Percentiles rank a stretch among this genome's conserved stretches.
These are phyloP conservation scores for Eucalyptus pauciflora DNA, from an alignment of 345 rosid genomes.

Conservation along the genomic window DNA sequence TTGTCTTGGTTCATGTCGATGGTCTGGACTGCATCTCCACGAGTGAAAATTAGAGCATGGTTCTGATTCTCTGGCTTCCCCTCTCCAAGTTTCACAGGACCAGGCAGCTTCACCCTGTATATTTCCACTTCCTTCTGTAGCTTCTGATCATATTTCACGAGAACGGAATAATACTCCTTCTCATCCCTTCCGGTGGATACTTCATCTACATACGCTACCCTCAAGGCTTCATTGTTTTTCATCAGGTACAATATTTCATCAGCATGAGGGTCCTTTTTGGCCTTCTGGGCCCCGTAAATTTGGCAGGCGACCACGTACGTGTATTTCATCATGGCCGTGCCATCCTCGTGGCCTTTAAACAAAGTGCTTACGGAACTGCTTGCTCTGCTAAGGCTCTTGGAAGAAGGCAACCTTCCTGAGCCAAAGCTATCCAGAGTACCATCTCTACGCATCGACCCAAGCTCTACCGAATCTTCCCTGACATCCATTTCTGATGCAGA, in stretches of 20 bases:
- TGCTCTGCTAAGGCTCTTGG: slow-evolving; percentile 54
- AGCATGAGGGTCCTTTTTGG: slow-evolving; percentile 79
- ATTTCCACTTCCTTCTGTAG: slow-evolving; percentile 80
- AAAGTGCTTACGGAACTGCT: slow-evolving; percentile 43
- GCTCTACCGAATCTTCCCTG: slow-evolving; percentile 68
- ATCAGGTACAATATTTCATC: slow-evolving; percentile 77
- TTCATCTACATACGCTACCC: slow-evolving; percentile 95
- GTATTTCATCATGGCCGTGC: slow-evolving; percentile 83
- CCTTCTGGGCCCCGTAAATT: slow-evolving; percentile 88
- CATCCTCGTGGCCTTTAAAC: slow-evolving; percentile 78
- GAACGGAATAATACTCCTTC: slow-evolving; percentile 80
- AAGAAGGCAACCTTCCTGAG: slow-evolving; percentile 33
- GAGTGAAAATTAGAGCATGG: slow-evolving; percentile 90
- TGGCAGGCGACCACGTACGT: slow-evolving; percentile 96
- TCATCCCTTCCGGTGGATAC: slow-evolving; percentile 50
- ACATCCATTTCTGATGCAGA: slow-evolving; percentile 94
- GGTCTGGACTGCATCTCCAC: slow-evolving; percentile 96
- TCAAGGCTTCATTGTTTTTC: slow-evolving; percentile 85
- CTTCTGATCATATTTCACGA: slow-evolving; percentile 79
- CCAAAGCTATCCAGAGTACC: slow-evolving; percentile 17
- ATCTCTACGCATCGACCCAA: slow-evolving; percentile 55
- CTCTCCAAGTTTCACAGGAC: slow-evolving; percentile 94
- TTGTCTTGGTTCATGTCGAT: slow-evolving; percentile 99
- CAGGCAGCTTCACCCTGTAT: slow-evolving; percentile 88
- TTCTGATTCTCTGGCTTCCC: slow-evolving; percentile 99